Conservation (phyloP, 2,329 filamentous ascomycete species). For the Beauveria brongniartii region DNA sequence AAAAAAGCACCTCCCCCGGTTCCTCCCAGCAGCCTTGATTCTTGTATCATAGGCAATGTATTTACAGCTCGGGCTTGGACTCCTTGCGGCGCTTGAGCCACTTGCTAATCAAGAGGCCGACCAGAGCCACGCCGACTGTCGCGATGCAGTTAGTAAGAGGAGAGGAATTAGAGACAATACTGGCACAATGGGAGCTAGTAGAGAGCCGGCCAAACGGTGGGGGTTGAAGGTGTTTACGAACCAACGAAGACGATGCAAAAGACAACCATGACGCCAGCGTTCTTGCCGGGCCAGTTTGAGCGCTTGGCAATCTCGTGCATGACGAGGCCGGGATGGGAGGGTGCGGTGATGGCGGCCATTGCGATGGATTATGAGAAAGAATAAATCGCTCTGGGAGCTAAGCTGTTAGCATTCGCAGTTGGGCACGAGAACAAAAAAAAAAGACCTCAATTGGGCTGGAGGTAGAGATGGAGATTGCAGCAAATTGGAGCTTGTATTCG, state of each 20-base stretch:
- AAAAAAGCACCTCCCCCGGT: background rate
- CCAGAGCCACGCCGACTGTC: conserved; percentile 26
- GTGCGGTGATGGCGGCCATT: conserved; percentile 35
- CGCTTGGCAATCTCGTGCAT: conserved; percentile 33
- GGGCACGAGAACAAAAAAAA: background rate
- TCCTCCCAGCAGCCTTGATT: conserved; percentile 1
- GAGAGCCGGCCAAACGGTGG: too few species aligned
- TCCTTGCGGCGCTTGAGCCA: conserved; percentile 25
- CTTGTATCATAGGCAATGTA: background rate
- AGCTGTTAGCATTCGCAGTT: background rate
- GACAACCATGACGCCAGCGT: conserved; percentile 35
- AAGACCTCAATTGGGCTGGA: background rate
- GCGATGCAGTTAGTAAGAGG: background rate
- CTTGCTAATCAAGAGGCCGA: conserved; percentile 26
- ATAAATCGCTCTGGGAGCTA: background rate
- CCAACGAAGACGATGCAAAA: conserved; percentile 35
- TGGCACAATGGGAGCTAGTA: background rate
- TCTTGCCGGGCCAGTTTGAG: conserved; percentile 27
- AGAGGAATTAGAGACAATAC: background rate
- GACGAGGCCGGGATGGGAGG: conserved; percentile 30
- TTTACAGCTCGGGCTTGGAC: conserved; percentile 22
- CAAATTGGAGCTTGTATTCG: background rate
- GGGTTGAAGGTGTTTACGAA: conserved; percentile 17
- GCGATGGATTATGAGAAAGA: conserved; percentile 19
- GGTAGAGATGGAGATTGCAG: background rate